Evolutionary conservation across 306 rosid genomes (phyloP).

Genomic region (Pyrus bretschneideri): DNA sequence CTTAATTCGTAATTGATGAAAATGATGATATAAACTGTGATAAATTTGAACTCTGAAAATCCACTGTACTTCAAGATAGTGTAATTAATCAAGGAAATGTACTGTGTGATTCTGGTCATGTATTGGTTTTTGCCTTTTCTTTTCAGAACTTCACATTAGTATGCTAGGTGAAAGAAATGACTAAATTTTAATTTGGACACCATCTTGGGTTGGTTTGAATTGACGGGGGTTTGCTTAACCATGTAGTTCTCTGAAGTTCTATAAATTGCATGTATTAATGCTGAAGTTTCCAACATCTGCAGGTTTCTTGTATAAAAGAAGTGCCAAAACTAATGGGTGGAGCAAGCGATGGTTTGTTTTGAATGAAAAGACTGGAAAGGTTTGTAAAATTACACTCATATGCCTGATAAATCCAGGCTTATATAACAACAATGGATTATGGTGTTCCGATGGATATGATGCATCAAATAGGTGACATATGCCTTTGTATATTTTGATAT

Average conservation of each 20-base stretch:
- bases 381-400: constrained; percentile 20
- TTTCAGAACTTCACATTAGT: neutral
- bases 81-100: constrained; percentile 7
- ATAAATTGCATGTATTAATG: neutral
- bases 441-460: neutral
- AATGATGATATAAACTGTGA: neutral
- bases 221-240: neutral
- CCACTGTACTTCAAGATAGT: neutral
- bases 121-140: neutral
- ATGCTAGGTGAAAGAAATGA: neutral
- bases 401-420: neutral
- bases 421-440: neutral
- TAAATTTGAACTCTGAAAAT: neutral
- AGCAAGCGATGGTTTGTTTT: constrained; percentile 95
- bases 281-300: constrained; percentile 5
- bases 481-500: neutral
- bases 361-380: constrained; percentile 96
- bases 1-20: neutral
- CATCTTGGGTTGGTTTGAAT: constrained; percentile 4
- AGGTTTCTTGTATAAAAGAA: constrained; percentile 86
- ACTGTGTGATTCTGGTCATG: neutral
- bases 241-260: neutral
- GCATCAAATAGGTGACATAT: neutral
- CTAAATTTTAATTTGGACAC: neutral
- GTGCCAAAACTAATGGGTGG: constrained; percentile 92